Percentiles rank a stretch among this genome's conserved stretches.
phyloP scores from a whole-genome alignment of 192 early-diverging fungal species.

The Phlyctochytrium planicorne region DNA sequence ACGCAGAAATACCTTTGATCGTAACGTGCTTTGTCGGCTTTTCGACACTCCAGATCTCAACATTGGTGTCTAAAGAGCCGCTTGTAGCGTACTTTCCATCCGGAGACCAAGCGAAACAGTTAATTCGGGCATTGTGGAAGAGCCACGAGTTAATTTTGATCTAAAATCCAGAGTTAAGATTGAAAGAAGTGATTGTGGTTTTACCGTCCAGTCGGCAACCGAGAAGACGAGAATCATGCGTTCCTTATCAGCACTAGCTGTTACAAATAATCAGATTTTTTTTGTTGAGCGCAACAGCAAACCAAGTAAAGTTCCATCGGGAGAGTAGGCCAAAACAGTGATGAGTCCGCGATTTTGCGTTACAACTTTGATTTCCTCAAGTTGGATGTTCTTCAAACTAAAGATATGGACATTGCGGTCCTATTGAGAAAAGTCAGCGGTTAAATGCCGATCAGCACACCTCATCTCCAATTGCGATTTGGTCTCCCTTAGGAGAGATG shows the following conservation, averaged over 20 bases:
- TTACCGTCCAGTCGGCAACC: constrained; percentile 46
- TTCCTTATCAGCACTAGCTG: constrained; percentile 74
- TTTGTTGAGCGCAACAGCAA: too few species aligned
- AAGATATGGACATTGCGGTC: constrained; percentile 70
- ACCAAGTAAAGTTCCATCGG: constrained; percentile 63
- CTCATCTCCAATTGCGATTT: constrained; percentile 67
- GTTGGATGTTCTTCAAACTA: constrained; percentile 42
- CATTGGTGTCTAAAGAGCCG: constrained; percentile 83
- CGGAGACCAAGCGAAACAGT: constrained; percentile 74
- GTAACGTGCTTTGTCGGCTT: constrained; percentile 72
- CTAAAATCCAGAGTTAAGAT: constrained; percentile 12
- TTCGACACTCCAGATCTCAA: constrained; percentile 86
- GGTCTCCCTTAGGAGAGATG: constrained; percentile 48
- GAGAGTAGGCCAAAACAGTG: constrained; percentile 77
- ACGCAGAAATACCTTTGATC: constrained; percentile 53
- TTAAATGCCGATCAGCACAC: constrained; percentile 30
- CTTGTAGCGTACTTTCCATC: constrained; percentile 74
- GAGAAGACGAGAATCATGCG: constrained; percentile 80
- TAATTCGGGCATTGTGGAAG: constrained; percentile 86
- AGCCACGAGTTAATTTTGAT: constrained; percentile 74
- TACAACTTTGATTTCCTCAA: constrained; percentile 32
- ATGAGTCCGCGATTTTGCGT: constrained; percentile 59
- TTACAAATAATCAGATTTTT: neutral
- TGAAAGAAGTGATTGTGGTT: neutral
- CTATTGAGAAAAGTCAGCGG: constrained; percentile 32